Evolutionary conservation across 176 grass and related monocot genomes (phyloP), one percentile per base, ranked within the genome.

Genomic region (Aechmea fasciata): DNA sequence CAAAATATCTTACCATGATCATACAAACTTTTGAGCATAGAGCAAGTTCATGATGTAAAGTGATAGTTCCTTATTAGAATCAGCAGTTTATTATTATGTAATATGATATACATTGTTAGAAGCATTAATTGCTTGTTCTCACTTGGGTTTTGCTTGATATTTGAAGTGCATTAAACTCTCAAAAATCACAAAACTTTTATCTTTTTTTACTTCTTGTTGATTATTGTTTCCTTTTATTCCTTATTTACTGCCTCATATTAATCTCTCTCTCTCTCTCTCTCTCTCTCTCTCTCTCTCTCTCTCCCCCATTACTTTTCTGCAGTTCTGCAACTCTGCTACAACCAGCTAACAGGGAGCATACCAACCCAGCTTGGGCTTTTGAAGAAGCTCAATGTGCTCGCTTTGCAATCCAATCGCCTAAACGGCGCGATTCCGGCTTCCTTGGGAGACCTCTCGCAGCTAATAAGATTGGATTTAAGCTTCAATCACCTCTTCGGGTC

Each of bases 291-390:
- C 7, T 11, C 62, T 68, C 61, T 61, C 14, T 57, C 3, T 61
- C 10, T 73, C n/a, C 50, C 11, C 47, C 55, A 65, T 67, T 48
- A 15, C 15, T 67, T 73, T 57, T 20, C 52, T 62, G 70, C 79
- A 97, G 94, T 92, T 54, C 49, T 97, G 72, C 94, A 97, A 86
- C 81, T 97, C 15, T 92, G 89, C 86, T 90, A 92, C 70, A 97
- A 97, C 69, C 89, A 93, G 84, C 68, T 97, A 13, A 78, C 79
- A 47, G 94, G 94, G n/a, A 85, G 84, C 65, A 83, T 97, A 68
- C 94, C 94, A 54, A 97, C 89, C 64, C 89, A 92, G 78, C 77
- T 97, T 0, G 89, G 94, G 52, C 76, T 75, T 62, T 68, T 92
- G 61, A 90, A 73, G 77, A 83, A 69, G 62, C 82, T 97, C 65